Evolutionary conservation across 139 green algal genomes (phyloP).

Genomic region (Tetraselmis chui): DNA sequence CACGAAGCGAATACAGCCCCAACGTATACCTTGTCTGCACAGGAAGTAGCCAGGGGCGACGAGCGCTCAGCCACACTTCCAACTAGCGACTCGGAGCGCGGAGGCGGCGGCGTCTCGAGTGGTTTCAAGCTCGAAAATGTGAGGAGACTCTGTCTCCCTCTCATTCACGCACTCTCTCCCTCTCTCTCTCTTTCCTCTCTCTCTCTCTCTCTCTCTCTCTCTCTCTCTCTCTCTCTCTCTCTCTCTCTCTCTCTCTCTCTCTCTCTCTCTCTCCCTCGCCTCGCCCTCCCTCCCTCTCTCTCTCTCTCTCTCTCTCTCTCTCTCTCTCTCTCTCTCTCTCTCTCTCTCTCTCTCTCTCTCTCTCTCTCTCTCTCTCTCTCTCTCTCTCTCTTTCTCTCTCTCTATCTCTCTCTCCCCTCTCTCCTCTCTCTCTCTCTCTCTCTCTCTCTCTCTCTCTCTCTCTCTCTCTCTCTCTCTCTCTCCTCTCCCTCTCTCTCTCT

Average conservation of each 20-base stretch:
- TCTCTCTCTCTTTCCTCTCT: not conserved
- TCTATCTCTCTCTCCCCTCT: no score
- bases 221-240: not conserved
- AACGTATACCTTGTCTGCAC: not conserved
- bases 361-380: no score
- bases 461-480: no score
- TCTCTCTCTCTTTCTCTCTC: no score
- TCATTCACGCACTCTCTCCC: no score
- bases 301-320: not conserved
- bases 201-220: not conserved
- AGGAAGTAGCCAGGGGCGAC: no score
- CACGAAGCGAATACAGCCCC: not conserved
- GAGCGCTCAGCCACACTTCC: no score
- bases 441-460: no score
- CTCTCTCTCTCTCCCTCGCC: not conserved
- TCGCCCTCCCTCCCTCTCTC: not conserved
- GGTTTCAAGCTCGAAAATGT: constrained; percentile 70
- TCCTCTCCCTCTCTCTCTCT: no score
- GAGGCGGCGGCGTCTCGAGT: constrained; percentile 35
- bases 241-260: not conserved
- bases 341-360: no score
- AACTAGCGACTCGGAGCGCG: not conserved
- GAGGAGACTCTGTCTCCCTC: constrained; percentile 7
- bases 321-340: no score
- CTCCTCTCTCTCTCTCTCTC: no score